phyloP scores from a whole-genome alignment of 2,329 filamentous ascomycete genomes.

The Capronia coronata region DNA sequence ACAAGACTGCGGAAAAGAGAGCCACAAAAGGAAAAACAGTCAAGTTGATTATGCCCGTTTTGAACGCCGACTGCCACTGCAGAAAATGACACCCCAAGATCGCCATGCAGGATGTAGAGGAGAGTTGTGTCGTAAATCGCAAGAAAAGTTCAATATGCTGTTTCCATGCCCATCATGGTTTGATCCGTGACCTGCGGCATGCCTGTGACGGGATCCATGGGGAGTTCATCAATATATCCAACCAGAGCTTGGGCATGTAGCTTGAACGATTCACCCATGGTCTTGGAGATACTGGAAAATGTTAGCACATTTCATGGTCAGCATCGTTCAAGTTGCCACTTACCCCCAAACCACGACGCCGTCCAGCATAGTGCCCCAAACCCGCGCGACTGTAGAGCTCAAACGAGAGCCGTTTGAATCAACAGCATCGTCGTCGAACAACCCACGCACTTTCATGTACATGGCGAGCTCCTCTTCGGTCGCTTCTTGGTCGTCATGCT shows the following conservation, averaged over 20 bases:
- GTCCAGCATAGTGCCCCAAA: constrained; percentile 97
- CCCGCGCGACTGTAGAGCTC: constrained; percentile 87
- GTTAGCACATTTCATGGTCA: constrained; percentile 33
- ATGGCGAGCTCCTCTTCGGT: constrained; percentile 77
- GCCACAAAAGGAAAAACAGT: constrained; percentile 2
- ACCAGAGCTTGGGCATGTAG: constrained; percentile 90
- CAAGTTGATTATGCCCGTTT: constrained; percentile 5
- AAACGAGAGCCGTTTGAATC: constrained; percentile 62
- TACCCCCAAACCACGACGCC: constrained; percentile 99
- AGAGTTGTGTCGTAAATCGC: constrained; percentile 9
- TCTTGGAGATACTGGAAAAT: constrained; percentile 51
- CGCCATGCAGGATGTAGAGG: constrained; percentile 19
- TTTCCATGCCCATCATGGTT: constrained; percentile 24
- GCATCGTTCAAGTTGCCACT: constrained; percentile 41
- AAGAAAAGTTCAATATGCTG: constrained; percentile 21
- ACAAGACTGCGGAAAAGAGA: constrained; percentile 9
- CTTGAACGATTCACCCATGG: constrained; percentile 98
- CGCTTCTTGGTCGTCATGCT: constrained; percentile 93
- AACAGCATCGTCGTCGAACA: constrained; percentile 80
- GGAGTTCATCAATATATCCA: constrained; percentile 79
- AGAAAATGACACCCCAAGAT: constrained; percentile 5
- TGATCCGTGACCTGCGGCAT: constrained; percentile 27
- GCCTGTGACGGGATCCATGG: constrained; percentile 36
- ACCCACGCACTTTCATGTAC: constrained; percentile 56
- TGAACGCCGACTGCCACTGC: constrained; percentile 7